Conservation (phyloP, 345 rosid species). For the Rhodamnia rubescens region DNA sequence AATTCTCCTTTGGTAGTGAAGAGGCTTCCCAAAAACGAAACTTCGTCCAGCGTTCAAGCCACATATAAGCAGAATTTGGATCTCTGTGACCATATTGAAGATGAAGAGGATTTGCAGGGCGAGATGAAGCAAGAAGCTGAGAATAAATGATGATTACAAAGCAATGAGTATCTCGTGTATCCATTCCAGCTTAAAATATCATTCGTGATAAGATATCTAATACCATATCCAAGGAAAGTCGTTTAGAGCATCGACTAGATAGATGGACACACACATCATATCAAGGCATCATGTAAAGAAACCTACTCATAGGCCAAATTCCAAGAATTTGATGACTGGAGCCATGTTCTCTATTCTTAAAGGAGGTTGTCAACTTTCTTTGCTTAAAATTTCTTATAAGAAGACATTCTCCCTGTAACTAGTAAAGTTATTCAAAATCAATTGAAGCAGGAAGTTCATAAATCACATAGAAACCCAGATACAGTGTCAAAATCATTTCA, state of each 20-base stretch:
- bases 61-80: conserved; percentile 46
- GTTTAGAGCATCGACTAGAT: background rate
- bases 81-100: conserved; percentile 42
- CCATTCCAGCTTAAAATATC: background rate
- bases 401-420: background rate
- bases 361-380: background rate
- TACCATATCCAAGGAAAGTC: background rate
- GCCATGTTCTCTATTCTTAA: background rate
- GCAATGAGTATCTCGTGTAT: background rate
- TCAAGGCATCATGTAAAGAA: background rate
- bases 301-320: background rate
- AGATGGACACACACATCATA: background rate
- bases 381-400: background rate
- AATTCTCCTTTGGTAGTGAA: conserved; percentile 23
- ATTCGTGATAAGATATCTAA: background rate
- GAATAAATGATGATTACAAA: background rate
- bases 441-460: background rate
- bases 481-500: background rate
- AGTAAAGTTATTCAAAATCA: background rate
- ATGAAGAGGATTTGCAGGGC: conserved; percentile 27
- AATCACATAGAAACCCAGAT: background rate
- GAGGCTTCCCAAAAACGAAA: conserved; percentile 44
- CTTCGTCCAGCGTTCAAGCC: conserved; percentile 74
- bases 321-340: background rate
- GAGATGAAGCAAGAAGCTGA: conserved; percentile 54